Evolutionary conservation across 768 basidiomycete genomes (phyloP), one percentile per base, ranked within the genome.

Genomic region (Mycena polygramma): DNA sequence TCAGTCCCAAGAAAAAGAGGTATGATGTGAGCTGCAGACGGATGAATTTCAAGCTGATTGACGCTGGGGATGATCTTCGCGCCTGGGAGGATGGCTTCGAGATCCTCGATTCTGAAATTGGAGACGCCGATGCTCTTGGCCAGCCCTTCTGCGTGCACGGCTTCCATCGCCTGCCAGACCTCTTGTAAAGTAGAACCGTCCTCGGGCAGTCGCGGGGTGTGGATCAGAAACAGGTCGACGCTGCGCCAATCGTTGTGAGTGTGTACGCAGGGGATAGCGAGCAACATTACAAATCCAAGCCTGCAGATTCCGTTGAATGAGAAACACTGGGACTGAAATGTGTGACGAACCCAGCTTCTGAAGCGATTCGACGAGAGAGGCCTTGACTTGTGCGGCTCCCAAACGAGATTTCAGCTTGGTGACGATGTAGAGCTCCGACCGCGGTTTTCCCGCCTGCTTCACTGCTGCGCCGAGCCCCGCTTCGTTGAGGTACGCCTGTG

Each of bases 21-120:
- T n/a, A 20, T 14, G 15, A 13, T 0, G 39, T 30, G 22, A 61
- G 46, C 13, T 15, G 48, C 72, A 15, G 92, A 94, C 14, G 93
- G 92, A 76, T 93, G 90, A 39, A 93, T 81, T 68, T 86, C 85
- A 57, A 94, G 90, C 90, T 93, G 93, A 75, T 94, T 93, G 30
- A 91, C 90, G 7, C 89, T 89, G 5, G 92, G 92, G 22, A 82
- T 81, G 62, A 91, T 79, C 35, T 82, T 84, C 6, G 87, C 89
- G 7, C 72, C 79, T 46, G 86, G 84, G 61, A 91, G 67, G 11
- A 93, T 78, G 26, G 81, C 79, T 75, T 90, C 78, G 64, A 94
- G 78, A 73, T 89, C 82, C 39, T 84, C 77, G 48, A 91, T 81
- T 36, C 74, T 81, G 79, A 90, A 93, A 78, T 93, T 94, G 73